A percentile compares a stretch with the other conserved stretches of the same genome.
These are phyloP conservation scores for Apiospora kogelbergensis DNA, from an alignment of 2,329 filamentous ascomycete genomes.

Conservation along the genomic window DNA sequence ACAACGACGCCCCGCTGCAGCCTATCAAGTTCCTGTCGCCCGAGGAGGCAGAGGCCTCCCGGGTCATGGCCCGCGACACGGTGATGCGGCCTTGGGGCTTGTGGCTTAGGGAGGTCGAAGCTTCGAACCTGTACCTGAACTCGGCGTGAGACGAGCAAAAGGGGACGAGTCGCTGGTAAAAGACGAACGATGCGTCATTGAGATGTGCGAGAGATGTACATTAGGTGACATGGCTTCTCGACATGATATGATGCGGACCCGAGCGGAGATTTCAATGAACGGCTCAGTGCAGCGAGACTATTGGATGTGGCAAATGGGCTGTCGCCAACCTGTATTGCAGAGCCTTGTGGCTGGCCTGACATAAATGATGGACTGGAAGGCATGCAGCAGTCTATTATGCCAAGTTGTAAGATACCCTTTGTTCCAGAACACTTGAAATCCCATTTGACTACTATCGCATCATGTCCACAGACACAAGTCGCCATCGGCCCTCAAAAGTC, in stretches of 20 bases:
- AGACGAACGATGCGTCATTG: too few species aligned
- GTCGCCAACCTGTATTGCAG: neutral
- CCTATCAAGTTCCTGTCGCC: slow-evolving; percentile 2
- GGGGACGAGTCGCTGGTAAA: neutral
- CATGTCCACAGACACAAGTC: neutral
- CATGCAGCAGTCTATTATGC: neutral
- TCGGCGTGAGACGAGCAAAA: neutral
- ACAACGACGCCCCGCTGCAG: neutral
- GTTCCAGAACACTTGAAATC: neutral
- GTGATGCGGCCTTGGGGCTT: slow-evolving; percentile 2
- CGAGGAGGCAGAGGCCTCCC: neutral
- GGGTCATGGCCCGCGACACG: neutral
- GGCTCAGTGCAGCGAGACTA: neutral
- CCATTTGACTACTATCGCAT: neutral
- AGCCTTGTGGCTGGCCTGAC: neutral
- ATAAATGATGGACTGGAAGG: neutral
- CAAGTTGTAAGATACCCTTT: neutral
- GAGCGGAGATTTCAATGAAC: neutral
- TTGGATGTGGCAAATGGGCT: neutral
- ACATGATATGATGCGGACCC: neutral
- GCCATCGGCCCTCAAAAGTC: neutral
- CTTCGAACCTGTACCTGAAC: neutral
- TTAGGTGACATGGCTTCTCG: neutral
- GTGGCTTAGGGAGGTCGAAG: slow-evolving; percentile 3
- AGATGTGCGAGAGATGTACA: too few species aligned